These are phyloP conservation scores for Caryocar brasiliense DNA, from an alignment of 441 rosid species.

Conservation along the genomic window DNA sequence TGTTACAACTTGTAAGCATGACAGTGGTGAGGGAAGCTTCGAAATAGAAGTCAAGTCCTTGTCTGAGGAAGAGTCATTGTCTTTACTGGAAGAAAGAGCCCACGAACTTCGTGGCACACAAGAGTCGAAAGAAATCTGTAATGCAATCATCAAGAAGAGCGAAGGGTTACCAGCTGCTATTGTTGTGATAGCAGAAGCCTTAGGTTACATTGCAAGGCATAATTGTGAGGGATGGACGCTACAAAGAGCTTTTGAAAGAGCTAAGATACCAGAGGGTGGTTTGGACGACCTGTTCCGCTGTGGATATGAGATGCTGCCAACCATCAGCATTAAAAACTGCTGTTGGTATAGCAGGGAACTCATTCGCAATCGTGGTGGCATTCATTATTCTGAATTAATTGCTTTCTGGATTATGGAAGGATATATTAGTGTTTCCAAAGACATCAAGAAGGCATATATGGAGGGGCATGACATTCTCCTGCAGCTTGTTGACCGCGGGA, in stretches of 20 bases:
- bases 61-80: neutral
- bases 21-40: neutral
- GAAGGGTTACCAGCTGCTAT: slow-evolving; percentile 21
- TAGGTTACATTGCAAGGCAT: slow-evolving; percentile 1
- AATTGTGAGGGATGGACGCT: neutral
- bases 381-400: slow-evolving; percentile 46
- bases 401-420: slow-evolving; percentile 59
- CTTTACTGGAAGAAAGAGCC: slow-evolving; percentile 9
- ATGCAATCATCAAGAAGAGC: slow-evolving; percentile 12
- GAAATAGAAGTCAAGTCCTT: slow-evolving; percentile 3
- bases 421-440: slow-evolving; percentile 21
- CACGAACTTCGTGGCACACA: neutral
- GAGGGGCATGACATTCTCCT: slow-evolving; percentile 36
- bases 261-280: neutral
- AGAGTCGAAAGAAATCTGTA: neutral
- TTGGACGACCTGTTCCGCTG: neutral
- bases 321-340: slow-evolving; percentile 17
- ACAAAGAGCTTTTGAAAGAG: slow-evolving; percentile 11
- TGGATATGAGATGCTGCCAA: slow-evolving; percentile 12
- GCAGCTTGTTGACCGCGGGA: slow-evolving; percentile 33
- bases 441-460: slow-evolving; percentile 32
- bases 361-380: slow-evolving; percentile 17
- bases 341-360: slow-evolving; percentile 43
- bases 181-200: slow-evolving; percentile 23
- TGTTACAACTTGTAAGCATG: slow-evolving; percentile 13